Evolutionary conservation across 768 basidiomycete species (phyloP).

Genomic region (Zangia roseola): DNA sequence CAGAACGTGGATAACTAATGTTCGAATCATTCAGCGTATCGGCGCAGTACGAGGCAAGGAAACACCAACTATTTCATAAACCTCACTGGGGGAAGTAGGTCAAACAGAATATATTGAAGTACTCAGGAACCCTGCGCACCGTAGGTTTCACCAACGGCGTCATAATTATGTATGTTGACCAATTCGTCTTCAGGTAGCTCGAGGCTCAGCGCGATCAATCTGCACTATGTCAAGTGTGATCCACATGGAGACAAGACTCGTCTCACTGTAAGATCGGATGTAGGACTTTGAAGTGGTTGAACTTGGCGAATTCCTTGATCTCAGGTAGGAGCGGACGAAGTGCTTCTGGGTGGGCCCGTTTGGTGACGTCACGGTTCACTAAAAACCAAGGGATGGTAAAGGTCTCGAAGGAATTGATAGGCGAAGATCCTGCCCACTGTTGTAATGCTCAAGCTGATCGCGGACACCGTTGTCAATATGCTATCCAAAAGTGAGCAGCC

Average conservation of each 20-base stretch:
- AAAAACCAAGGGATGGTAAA: not conserved
- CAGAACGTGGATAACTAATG: conserved; percentile 47
- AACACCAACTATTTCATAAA: conserved; percentile 64
- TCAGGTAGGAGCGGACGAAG: conserved; percentile 53
- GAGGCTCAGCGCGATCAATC: conserved; percentile 50
- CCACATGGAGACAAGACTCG: not conserved
- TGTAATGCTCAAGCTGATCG: conserved; percentile 66
- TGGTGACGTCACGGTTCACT: conserved; percentile 53
- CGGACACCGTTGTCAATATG: conserved; percentile 60
- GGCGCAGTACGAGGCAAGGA: not conserved
- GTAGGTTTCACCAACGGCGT: conserved; percentile 41
- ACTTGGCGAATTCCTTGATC: conserved; percentile 46
- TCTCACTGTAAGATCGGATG: conserved; percentile 45
- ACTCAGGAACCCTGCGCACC: conserved; percentile 27
- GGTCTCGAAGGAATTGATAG: not conserved
- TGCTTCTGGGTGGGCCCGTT: conserved; percentile 47
- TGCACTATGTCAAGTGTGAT: conserved; percentile 12
- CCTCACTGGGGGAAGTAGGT: conserved; percentile 39
- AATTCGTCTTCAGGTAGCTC: conserved; percentile 55
- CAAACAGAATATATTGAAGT: not conserved
- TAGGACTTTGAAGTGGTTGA: conserved; percentile 53
- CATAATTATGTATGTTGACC: conserved; percentile 46
- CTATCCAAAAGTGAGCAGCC: conserved; percentile 30
- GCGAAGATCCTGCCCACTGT: conserved; percentile 40
- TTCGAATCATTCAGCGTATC: not conserved